Conservation (phyloP, 2,329 filamentous ascomycete genomes). For the Torrubiellomyces zombiae region DNA sequence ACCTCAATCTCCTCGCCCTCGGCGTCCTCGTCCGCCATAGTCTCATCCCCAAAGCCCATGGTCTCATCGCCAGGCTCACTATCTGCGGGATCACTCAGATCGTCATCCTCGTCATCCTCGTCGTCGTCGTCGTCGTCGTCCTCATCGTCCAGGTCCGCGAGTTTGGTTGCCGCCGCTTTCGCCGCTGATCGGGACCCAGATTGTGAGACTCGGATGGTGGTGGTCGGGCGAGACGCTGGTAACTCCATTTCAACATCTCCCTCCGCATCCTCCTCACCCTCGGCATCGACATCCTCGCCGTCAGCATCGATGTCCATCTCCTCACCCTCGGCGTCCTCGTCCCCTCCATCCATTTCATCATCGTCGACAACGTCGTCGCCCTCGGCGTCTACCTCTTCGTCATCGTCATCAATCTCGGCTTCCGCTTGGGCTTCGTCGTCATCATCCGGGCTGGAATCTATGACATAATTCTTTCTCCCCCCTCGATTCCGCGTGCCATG, state of each 20-base stretch:
- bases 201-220: constrained; percentile 32
- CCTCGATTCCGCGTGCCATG: constrained; percentile 35
- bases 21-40: constrained; percentile 29
- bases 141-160: constrained; percentile 22
- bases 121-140: constrained; percentile 35
- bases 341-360: constrained; percentile 21
- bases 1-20: constrained; percentile 21
- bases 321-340: constrained; percentile 24
- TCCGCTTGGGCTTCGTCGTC: constrained; percentile 24
- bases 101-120: constrained; percentile 28
- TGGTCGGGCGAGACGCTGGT: constrained; percentile 14
- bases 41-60: constrained; percentile 25
- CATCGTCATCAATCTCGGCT: constrained; percentile 19
- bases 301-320: constrained; percentile 28
- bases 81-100: constrained; percentile 35
- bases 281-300: constrained; percentile 24
- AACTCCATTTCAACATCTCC: constrained; percentile 29
- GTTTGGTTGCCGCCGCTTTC: constrained; percentile 16
- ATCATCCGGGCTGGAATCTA: constrained; percentile 36
- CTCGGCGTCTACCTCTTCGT: constrained; percentile 25
- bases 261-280: constrained; percentile 25
- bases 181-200: constrained; percentile 19
- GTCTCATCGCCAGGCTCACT: constrained; percentile 26
- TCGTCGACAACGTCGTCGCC: constrained; percentile 19
- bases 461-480: constrained; percentile 42